Conservation (phyloP, 331 rosid species). For the Quercus phellos region DNA sequence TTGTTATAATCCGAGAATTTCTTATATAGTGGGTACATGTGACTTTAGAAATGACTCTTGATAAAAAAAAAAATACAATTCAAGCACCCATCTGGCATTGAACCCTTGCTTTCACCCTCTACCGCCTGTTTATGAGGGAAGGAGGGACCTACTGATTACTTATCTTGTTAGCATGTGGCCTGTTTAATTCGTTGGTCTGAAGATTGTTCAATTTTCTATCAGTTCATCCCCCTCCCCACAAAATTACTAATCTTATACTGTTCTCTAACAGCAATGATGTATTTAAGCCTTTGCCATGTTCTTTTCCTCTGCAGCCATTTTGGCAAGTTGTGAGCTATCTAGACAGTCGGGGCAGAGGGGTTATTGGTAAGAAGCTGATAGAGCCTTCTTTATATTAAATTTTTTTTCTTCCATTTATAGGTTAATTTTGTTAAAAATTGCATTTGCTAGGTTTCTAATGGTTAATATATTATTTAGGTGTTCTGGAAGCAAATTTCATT, state of each 20-base stretch:
- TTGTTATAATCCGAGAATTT: not conserved
- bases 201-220: not conserved
- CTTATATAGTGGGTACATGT: not conserved
- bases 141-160: not conserved
- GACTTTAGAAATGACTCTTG: not conserved
- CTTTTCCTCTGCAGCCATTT: constrained; percentile 62
- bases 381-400: not conserved
- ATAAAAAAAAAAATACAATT: not conserved
- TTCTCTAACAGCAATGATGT: not conserved
- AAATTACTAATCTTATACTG: not conserved
- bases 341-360: constrained; percentile 57
- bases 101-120: not conserved
- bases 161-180: not conserved
- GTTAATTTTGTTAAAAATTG: constrained; percentile 4
- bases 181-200: not conserved
- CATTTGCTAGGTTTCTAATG: constrained; percentile 7
- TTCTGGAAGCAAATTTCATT: constrained; percentile 65
- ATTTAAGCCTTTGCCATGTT: not conserved
- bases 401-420: constrained; percentile 14
- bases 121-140: not conserved
- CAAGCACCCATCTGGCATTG: not conserved
- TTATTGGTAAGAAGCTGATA: constrained; percentile 59
- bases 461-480: constrained; percentile 39
- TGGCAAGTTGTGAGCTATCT: constrained; percentile 58
- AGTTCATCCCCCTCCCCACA: not conserved